Percentiles rank a stretch among this genome's conserved stretches.
Evolutionary conservation across 1,284 basidiomycete genomes (phyloP).

Genomic region (Coriolopsis trogii): DNA sequence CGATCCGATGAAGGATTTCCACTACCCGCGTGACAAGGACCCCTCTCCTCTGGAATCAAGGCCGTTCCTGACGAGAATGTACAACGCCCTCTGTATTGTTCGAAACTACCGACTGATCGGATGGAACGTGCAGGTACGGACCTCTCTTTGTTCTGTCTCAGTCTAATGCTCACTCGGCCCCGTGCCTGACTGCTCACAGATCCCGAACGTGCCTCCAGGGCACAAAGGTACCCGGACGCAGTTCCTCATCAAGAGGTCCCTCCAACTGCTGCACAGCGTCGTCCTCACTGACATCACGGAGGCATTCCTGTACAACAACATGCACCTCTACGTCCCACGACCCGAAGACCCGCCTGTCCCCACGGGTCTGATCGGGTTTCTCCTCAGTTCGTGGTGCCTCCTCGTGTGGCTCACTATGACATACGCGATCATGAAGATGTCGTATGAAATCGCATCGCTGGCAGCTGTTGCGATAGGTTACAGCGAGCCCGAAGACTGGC

Average conservation of each 20-base stretch:
- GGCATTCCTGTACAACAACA: slow-evolving; percentile 15
- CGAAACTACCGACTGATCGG: slow-evolving; percentile 16
- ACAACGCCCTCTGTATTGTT: slow-evolving; percentile 8
- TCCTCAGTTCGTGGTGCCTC: slow-evolving; percentile 10
- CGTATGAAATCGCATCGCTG: slow-evolving; percentile 26
- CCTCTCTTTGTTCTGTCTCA: neutral
- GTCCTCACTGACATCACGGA: slow-evolving; percentile 17
- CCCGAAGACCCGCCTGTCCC: slow-evolving; percentile 3
- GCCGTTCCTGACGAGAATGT: slow-evolving; percentile 6
- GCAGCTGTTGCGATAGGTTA: slow-evolving; percentile 28
- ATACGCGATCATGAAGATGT: slow-evolving; percentile 26
- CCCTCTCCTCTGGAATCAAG: neutral
- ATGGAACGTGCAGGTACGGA: slow-evolving; percentile 14
- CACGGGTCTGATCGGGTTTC: slow-evolving; percentile 6
- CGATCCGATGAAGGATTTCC: slow-evolving; percentile 11
- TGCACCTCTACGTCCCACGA: slow-evolving; percentile 9
- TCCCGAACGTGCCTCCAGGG: slow-evolving; percentile 5
- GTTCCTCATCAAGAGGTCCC: slow-evolving; percentile 1
- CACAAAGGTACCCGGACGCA: slow-evolving; percentile 1
- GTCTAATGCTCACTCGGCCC: neutral
- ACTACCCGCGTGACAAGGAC: neutral
- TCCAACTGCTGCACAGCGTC: neutral
- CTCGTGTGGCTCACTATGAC: slow-evolving; percentile 12
- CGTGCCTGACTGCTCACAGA: neutral
- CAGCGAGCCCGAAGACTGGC: slow-evolving; percentile 36